Evolutionary conservation across 257 asterid species (phyloP), one percentile per base, ranked within the genome.

Genomic region (Cinchona pubescens): DNA sequence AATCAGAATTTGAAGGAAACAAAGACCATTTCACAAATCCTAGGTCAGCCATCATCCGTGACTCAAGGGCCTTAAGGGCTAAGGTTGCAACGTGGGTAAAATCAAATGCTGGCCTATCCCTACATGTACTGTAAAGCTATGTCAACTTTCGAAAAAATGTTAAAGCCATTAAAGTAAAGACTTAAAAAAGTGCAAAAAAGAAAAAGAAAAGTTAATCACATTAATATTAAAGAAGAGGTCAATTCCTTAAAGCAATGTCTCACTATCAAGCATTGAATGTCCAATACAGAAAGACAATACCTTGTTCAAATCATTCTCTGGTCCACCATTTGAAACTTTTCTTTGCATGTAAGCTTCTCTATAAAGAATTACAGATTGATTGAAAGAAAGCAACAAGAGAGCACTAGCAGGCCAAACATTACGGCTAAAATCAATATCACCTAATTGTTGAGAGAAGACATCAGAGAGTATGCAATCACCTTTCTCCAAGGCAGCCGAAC

Each of bases 271-370:
- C 82, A 83, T 83, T 69, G 25, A 76, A 70, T 51, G 85, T 73
- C 89, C 88, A 88, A 59, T 51, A 83, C 83, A 70, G 32, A 82
- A 71, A 45, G 35, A 23, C 32, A 46, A 37, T 34, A 75, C 63
- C 82, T 42, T n/a, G 73, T 81, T 64, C 84, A 75, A 79, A 58
- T 71, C 75, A 77, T 73, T 48, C 66, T 76, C 73, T 75, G 29
- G 55, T 76, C 67, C 14, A 42, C 19, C 15, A n/a, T 30, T 61
- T 69, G 60, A 69, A 82, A 72, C 75, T 79, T 86, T 38, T 79
- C 90, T 88, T 87, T 76, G 73, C 73, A 53, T 27, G 78, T 71
- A 88, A 88, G 96, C 87, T 80, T 84, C 85, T 73, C 56, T 75
- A 69, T 73, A 80, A 63, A 83, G 69, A 78, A 73, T n/a, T 34